These are phyloP conservation scores for Tolypocladium guangdongense DNA, from an alignment of 2,329 filamentous ascomycete species.

Conservation along the genomic window DNA sequence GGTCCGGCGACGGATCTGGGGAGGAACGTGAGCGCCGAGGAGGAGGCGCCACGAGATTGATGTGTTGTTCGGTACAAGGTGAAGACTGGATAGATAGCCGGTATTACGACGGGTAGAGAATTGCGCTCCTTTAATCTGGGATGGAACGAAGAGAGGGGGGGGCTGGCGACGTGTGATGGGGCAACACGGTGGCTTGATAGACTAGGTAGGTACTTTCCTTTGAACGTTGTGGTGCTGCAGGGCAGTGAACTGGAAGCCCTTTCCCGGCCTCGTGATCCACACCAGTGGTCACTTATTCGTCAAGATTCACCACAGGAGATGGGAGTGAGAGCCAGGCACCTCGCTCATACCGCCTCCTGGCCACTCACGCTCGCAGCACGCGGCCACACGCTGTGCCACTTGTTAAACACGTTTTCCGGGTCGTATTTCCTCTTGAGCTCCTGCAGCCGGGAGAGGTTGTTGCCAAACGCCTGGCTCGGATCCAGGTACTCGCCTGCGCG, in stretches of 20 bases:
- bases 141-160: neutral
- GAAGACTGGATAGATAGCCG: no score
- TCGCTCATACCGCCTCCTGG: neutral
- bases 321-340: no score
- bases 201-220: no score
- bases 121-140: no score
- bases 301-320: no score
- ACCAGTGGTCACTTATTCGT: no score
- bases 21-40: neutral
- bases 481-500: slow-evolving; percentile 16
- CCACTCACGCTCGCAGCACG: neutral
- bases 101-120: neutral
- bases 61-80: no score
- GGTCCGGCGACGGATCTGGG: slow-evolving; percentile 24
- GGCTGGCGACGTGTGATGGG: neutral
- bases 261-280: neutral
- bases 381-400: slow-evolving; percentile 12
- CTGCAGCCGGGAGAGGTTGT: slow-evolving; percentile 15
- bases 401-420: slow-evolving; percentile 21
- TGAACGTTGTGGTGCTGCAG: no score
- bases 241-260: no score
- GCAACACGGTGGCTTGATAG: neutral
- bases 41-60: neutral
- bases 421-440: slow-evolving; percentile 24
- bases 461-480: slow-evolving; percentile 19